phyloP scores from a whole-genome alignment of 345 rosid genomes.

The Lagerstroemia speciosa region DNA sequence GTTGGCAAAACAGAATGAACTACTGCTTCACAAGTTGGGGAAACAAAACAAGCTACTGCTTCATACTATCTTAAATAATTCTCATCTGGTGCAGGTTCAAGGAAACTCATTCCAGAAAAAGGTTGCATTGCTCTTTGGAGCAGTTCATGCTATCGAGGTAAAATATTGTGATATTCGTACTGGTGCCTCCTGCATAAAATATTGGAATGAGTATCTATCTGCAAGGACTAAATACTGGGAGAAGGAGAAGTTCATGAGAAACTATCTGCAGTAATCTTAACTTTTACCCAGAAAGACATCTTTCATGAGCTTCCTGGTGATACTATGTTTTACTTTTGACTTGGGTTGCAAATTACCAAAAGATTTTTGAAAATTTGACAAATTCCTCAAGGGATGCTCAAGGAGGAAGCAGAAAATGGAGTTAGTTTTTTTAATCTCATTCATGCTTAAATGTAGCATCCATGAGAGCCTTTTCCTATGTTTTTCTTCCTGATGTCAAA shows the following conservation, averaged over 20 bases:
- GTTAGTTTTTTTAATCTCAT: no score
- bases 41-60: neutral
- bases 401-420: neutral
- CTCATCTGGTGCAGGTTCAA: constrained; percentile 37
- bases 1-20: no score
- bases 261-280: neutral
- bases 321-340: neutral
- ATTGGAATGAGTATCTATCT: neutral
- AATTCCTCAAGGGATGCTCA: neutral
- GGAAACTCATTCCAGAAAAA: constrained; percentile 99
- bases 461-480: no score
- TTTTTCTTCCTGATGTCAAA: no score
- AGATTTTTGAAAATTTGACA: neutral
- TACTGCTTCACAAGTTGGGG: neutral
- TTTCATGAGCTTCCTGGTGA: neutral
- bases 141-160: constrained; percentile 72
- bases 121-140: constrained; percentile 74
- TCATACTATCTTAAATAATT: neutral
- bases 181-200: neutral
- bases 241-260: neutral
- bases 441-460: neutral
- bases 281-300: neutral
- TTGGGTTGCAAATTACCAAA: neutral
- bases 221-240: neutral
- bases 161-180: constrained; percentile 6